These are phyloP conservation scores for Lasiodiplodia hormozganensis DNA, from an alignment of 2,329 filamentous ascomycete species.

Conservation along the genomic window DNA sequence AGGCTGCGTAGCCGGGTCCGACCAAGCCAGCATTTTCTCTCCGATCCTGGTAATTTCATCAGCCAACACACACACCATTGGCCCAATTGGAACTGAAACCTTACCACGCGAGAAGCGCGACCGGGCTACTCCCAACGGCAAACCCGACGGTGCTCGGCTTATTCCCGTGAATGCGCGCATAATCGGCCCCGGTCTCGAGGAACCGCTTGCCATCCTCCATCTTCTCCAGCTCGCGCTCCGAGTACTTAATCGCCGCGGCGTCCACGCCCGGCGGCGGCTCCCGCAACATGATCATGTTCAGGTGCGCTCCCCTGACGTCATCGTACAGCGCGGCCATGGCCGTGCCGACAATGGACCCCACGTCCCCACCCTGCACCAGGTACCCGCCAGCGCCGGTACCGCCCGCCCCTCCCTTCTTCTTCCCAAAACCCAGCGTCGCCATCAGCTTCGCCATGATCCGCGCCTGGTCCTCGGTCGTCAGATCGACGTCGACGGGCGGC, in stretches of 20 bases:
- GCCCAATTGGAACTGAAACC: neutral
- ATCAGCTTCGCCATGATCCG: slow-evolving; percentile 60
- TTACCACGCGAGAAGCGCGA: slow-evolving; percentile 64
- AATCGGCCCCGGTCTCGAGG: slow-evolving; percentile 54
- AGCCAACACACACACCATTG: neutral
- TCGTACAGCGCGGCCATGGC: slow-evolving; percentile 50
- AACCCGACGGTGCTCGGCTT: slow-evolving; percentile 64
- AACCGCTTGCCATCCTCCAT: slow-evolving; percentile 40
- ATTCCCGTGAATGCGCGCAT: slow-evolving; percentile 61
- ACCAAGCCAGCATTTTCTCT: slow-evolving; percentile 65
- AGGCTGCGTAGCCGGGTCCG: slow-evolving; percentile 49
- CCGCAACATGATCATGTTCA: slow-evolving; percentile 32
- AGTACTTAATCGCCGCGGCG: neutral
- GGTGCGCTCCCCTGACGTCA: neutral
- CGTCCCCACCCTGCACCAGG: slow-evolving; percentile 64
- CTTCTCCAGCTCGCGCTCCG: neutral
- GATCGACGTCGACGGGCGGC: slow-evolving; percentile 56
- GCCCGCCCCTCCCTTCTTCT: slow-evolving; percentile 43
- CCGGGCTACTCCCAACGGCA: slow-evolving; percentile 60
- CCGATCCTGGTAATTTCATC: slow-evolving; percentile 58
- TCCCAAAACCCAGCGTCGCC: slow-evolving; percentile 59
- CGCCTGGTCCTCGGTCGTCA: slow-evolving; percentile 48
- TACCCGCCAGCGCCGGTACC: slow-evolving; percentile 49
- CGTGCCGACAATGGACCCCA: slow-evolving; percentile 56
- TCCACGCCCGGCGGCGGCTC: slow-evolving; percentile 34